Percentiles rank a stretch among this genome's conserved stretches.
Evolutionary conservation across 768 basidiomycete species (phyloP).

Genomic region (Tricholoma sp.): DNA sequence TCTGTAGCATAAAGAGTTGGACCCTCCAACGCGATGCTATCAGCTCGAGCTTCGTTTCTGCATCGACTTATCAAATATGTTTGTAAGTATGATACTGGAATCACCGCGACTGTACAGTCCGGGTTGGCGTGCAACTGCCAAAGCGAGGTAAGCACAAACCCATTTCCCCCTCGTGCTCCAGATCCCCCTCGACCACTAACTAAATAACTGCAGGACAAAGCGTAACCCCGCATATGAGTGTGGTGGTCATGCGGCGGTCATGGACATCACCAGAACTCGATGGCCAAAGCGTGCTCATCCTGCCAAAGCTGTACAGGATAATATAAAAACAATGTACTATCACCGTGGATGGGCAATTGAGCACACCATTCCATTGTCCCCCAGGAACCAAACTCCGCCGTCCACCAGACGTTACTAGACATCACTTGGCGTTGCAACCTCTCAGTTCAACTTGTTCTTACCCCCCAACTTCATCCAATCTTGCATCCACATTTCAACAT

Average conservation of each 20-base stretch:
- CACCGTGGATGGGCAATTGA: not conserved
- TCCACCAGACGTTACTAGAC: not conserved
- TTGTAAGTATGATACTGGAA: too few species aligned
- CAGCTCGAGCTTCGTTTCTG: too few species aligned
- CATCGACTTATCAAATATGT: too few species aligned
- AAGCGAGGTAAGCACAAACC: too few species aligned
- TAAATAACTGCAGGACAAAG: not conserved
- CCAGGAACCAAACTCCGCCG: not conserved
- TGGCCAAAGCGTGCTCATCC: not conserved
- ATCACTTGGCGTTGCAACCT: not conserved
- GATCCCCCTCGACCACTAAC: not conserved
- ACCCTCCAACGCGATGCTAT: not conserved
- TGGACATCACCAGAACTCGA: not conserved
- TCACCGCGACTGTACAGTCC: too few species aligned
- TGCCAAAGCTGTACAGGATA: not conserved
- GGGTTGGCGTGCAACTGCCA: too few species aligned
- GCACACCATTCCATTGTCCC: not conserved
- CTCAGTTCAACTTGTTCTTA: not conserved
- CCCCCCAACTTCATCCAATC: not conserved
- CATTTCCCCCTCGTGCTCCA: too few species aligned
- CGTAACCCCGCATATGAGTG: not conserved
- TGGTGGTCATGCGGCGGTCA: not conserved
- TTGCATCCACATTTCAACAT: not conserved
- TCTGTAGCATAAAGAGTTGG: too few species aligned
- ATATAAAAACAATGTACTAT: not conserved